Conservation (phyloP, 495 filamentous ascomycete genomes). For the Amniculicola lignicola region DNA sequence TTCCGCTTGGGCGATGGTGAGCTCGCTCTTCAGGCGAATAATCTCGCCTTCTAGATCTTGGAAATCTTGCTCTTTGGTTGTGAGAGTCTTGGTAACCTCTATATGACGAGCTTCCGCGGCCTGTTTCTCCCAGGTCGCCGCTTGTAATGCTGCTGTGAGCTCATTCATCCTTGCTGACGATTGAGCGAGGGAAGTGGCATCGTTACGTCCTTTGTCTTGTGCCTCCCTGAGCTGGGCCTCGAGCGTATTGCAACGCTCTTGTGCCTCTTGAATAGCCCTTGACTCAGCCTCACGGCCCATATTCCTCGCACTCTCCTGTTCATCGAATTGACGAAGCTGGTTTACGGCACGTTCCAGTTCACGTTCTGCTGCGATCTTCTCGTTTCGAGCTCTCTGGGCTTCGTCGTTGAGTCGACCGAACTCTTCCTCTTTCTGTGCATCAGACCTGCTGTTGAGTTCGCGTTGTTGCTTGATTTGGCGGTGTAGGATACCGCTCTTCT, state of each 20-base stretch:
- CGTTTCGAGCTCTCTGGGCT: slow-evolving; percentile 10
- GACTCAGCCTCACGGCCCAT: slow-evolving; percentile 1
- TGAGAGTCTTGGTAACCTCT: slow-evolving; percentile 21
- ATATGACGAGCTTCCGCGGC: slow-evolving; percentile 16
- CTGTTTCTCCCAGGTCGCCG: slow-evolving; percentile 25
- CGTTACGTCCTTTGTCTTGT: slow-evolving; percentile 31
- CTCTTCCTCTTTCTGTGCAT: slow-evolving; percentile 32
- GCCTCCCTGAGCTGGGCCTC: slow-evolving; percentile 18
- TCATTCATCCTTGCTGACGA: slow-evolving; percentile 20
- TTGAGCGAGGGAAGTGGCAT: slow-evolving; percentile 32
- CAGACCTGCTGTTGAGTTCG: slow-evolving; percentile 70
- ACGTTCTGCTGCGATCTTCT: slow-evolving; percentile 19
- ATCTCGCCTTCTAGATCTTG: slow-evolving; percentile 74
- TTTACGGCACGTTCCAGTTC: slow-evolving; percentile 31
- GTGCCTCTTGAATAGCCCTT: neutral
- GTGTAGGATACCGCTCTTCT: slow-evolving; percentile 79
- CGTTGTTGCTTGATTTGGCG: slow-evolving; percentile 91
- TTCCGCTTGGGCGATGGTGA: slow-evolving; percentile 89
- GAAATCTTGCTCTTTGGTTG: slow-evolving; percentile 43
- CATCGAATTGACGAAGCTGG: slow-evolving; percentile 24
- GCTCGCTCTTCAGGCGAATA: slow-evolving; percentile 81
- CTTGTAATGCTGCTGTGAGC: slow-evolving; percentile 7
- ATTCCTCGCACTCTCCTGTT: neutral
- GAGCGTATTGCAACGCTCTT: slow-evolving; percentile 11
- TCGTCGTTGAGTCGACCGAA: slow-evolving; percentile 28